A percentile compares a stretch with the other conserved stretches of the same genome.
Conservation (phyloP, 1,139 yeast species). For the Debaryomyces fabryi region DNA sequence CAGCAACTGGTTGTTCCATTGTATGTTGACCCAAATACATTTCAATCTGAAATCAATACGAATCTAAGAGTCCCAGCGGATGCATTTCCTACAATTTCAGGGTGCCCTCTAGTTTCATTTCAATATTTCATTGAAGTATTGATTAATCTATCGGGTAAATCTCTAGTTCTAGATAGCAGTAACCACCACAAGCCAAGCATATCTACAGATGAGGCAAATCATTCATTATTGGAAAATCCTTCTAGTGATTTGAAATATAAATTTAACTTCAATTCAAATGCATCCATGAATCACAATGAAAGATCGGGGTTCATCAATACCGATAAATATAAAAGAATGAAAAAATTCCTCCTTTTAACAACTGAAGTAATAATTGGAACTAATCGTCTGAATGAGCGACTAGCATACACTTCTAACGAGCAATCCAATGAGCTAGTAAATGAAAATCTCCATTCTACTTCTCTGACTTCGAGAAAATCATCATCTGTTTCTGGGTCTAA, state of each 20-base stretch:
- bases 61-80: constrained; percentile 78
- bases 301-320: constrained; percentile 67
- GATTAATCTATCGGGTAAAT: constrained; percentile 60
- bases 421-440: constrained; percentile 6
- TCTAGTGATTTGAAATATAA: constrained; percentile 31
- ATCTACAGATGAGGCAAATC: constrained; percentile 15
- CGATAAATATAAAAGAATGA: constrained; percentile 70
- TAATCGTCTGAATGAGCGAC: constrained; percentile 56
- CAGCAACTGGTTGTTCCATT: constrained; percentile 78
- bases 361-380: constrained; percentile 84
- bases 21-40: constrained; percentile 70
- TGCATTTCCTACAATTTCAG: constrained; percentile 80
- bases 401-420: constrained; percentile 16
- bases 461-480: constrained; percentile 24
- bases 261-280: constrained; percentile 28
- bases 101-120: constrained; percentile 74
- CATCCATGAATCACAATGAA: constrained; percentile 36
- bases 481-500: constrained; percentile 20
- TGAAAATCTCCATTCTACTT: constrained; percentile 11
- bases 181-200: constrained; percentile 14
- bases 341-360: constrained; percentile 76
- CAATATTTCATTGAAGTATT: constrained; percentile 85
- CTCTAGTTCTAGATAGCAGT: constrained; percentile 39
- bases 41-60: constrained; percentile 60
- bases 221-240: constrained; percentile 10